These are phyloP conservation scores for Beauveria sp. DNA, from an alignment of 2,329 filamentous ascomycete species.

Conservation along the genomic window DNA sequence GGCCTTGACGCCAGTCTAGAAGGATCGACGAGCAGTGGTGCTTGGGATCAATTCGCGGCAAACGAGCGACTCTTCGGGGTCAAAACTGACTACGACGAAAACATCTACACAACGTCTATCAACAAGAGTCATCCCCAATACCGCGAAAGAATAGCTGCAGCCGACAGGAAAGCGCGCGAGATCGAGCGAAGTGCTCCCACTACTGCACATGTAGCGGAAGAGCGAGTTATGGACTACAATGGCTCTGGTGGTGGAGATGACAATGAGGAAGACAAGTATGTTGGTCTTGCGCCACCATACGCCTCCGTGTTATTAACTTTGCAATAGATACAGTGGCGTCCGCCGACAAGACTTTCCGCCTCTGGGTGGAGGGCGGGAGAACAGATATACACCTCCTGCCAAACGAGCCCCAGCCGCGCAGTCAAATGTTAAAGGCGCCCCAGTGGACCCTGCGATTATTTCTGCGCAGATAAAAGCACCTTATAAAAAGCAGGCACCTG, in stretches of 20 bases:
- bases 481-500: conserved; percentile 28
- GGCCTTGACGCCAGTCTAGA: conserved; percentile 66
- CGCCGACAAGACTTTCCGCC: conserved; percentile 66
- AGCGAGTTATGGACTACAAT: conserved; percentile 67
- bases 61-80: conserved; percentile 85
- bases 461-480: conserved; percentile 63
- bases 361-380: conserved; percentile 44
- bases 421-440: conserved; percentile 66
- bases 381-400: conserved; percentile 86
- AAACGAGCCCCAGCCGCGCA: conserved; percentile 70
- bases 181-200: conserved; percentile 70
- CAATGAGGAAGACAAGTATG: conserved; percentile 89
- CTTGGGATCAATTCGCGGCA: conserved; percentile 90
- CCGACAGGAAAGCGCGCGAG: conserved; percentile 78
- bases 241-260: conserved; percentile 57
- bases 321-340: conserved; percentile 77
- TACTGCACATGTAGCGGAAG: conserved; percentile 83
- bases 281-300: conserved; percentile 6
- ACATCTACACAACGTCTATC: conserved; percentile 87
- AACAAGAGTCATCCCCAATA: conserved; percentile 79
- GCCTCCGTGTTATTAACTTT: conserved; percentile 15
- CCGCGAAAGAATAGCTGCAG: conserved; percentile 66
- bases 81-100: conserved; percentile 87
- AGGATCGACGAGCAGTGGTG: conserved; percentile 36
- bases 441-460: conserved; percentile 83